Evolutionary conservation across 495 filamentous ascomycete species (phyloP), one percentile per base, ranked within the genome.

Genomic region (Tirmania nivea): DNA sequence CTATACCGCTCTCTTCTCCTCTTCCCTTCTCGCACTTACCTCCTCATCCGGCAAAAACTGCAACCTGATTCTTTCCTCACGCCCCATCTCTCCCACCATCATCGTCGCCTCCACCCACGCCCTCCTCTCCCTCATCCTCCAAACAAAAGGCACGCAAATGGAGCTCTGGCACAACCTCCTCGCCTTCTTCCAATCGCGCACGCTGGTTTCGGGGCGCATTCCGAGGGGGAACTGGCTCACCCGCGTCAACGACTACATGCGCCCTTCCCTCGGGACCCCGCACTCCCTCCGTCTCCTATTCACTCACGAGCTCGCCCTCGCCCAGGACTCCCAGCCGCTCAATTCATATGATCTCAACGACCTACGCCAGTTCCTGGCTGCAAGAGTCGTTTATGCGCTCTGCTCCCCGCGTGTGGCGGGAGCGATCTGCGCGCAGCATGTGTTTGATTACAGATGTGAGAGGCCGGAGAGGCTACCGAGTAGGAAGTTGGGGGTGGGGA

Each of bases 11-110:
- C 75, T 99, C 6, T 88, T 75, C 66, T 81, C 77, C 20, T 86
- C 89, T 60, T 75, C 85, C 36, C 86, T 86, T 0, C 71, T 96
- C 17, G 90, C 88, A 25, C 75, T 99, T 56, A 95, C 84, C 63
- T 86, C 86, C 2, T 86, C 90, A 19, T 82, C 84, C 35, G 78
- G 83, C 8, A 70, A 73, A 21, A 73, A 73, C 34, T 73, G 80
- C 2, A 78, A 90, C 64, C 73, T 94, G 34, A 70, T 71, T 36
- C 61, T 84, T 34, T 85, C 86, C 11, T 81, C 83, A 10, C 71
- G 76, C 50, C 75, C 75, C 25, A 73, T 93, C 21, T 74, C 79
- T 9, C 92, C 90, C 10, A 96, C 86, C 12, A 72, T 96, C 55
- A 71, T 95, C 47, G 76, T 93, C 42, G 79, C 83, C 2, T 85